A percentile compares a stretch with the other conserved stretches of the same genome.
Evolutionary conservation across 805 yeast genomes (phyloP).

Genomic region (Candida khao-thaluensis): DNA sequence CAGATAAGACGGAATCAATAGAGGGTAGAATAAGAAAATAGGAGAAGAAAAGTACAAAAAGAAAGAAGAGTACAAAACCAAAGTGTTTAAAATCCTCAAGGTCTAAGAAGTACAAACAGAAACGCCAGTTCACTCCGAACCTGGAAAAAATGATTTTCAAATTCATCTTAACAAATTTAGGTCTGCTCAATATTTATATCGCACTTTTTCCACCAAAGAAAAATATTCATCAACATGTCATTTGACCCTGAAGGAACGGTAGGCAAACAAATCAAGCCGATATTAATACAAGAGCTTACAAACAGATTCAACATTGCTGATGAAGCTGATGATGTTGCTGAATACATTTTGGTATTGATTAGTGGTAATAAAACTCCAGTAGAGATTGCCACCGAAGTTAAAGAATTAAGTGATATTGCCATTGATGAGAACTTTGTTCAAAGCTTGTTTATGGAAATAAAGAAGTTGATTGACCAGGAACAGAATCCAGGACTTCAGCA

Average conservation of each 20-base stretch:
- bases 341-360: slow-evolving; percentile 68
- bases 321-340: slow-evolving; percentile 61
- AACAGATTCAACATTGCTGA: slow-evolving; percentile 34
- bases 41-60: too few relatives aligned
- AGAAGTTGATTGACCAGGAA: slow-evolving; percentile 29
- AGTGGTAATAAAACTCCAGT: slow-evolving; percentile 63
- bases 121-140: too few relatives aligned
- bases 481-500: slow-evolving; percentile 12
- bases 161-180: too few relatives aligned
- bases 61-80: too few relatives aligned
- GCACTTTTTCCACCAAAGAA: background rate
- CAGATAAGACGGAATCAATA: too few relatives aligned
- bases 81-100: too few relatives aligned
- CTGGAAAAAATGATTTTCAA: too few relatives aligned
- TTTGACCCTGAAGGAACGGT: slow-evolving; percentile 42
- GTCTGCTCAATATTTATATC: background rate
- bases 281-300: slow-evolving; percentile 35
- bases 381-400: slow-evolving; percentile 60
- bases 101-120: too few relatives aligned
- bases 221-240: slow-evolving; percentile 18
- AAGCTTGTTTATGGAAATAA: slow-evolving; percentile 56
- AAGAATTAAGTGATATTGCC: slow-evolving; percentile 58
- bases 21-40: too few relatives aligned
- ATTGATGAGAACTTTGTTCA: slow-evolving; percentile 58
- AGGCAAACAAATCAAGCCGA: slow-evolving; percentile 34